Base-by-base conservation (phyloP, 2,329 filamentous ascomycete species). In the Colletotrichum sp. region DNA sequence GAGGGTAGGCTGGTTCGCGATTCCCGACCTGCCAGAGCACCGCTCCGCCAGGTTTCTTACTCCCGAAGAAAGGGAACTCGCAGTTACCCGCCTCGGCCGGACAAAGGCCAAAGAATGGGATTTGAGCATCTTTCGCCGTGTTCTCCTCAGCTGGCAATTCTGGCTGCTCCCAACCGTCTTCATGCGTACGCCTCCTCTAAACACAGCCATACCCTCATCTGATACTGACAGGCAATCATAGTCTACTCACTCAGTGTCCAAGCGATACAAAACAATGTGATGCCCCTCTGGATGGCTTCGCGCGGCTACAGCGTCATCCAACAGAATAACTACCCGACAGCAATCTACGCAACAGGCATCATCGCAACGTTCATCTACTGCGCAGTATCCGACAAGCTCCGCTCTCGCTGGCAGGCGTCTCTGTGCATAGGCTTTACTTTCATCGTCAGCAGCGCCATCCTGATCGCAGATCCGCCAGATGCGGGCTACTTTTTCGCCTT, bases 271-370 rank as follows among this genome's bases (percentile, higher is more conserved):
- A 87, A 86, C 79, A 86, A 87, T 51, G 84, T 87, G 7, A 85
- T 86, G 79, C 82, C 81, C 29, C 78, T 86, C 21, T 86, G 85
- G 85, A 84, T 87, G 82, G 82, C 82, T 4, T 85, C 84, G 0
- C 81, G 83, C 5, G 85, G 85, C 5, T 86, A 86, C 73, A 83
- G 79, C 5, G 79, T 83, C 4, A 79, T 86, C 11, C 83, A 87
- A 74, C 83, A 87, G 70, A 86, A 87, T 76, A 86, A 84, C 73
- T 86, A 86, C 63, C 85, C 85, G 0, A 86, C 85, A 0, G 83
- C 77, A 1, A 80, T 84, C 18, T 85, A 86, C 70, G 85, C 82
- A 1, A 82, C 82, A 0, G 85, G 83, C 15, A 86, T 86, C 34
- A 71, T 86, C 1, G 84, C 83, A 3, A 87, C 84, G 0, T 78